phyloP scores from a whole-genome alignment of 1,284 basidiomycete species.

The Trichosporon sp. region DNA sequence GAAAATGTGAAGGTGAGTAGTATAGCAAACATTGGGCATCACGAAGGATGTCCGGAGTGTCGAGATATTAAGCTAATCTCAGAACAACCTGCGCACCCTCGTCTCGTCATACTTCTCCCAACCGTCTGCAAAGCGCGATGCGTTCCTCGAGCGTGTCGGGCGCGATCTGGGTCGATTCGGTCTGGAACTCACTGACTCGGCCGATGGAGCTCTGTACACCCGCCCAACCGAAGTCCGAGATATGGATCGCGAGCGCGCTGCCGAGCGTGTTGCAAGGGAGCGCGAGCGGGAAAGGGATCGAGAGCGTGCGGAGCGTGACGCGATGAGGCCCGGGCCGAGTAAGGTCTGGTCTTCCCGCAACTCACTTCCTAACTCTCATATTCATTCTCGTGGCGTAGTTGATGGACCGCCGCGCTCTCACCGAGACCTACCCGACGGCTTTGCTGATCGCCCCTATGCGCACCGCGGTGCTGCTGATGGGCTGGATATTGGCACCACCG shows the following conservation, averaged over 20 bases:
- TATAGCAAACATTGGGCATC: too few species aligned
- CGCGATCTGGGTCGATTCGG: conserved; percentile 36
- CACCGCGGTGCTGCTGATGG: not conserved
- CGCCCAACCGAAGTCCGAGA: not conserved
- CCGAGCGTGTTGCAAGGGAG: not conserved
- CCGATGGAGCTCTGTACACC: conserved; percentile 27
- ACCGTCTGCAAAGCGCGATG: conserved; percentile 27
- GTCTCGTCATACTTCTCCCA: conserved; percentile 31
- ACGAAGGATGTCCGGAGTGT: too few species aligned
- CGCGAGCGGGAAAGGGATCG: not conserved
- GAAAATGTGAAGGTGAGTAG: conserved; percentile 49
- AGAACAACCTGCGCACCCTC: conserved; percentile 36
- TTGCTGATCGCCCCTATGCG: not conserved
- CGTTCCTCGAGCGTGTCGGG: conserved; percentile 40
- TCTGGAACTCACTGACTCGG: conserved; percentile 33
- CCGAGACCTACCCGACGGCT: not conserved
- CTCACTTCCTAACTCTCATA: not conserved
- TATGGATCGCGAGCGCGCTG: not conserved
- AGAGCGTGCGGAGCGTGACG: not conserved
- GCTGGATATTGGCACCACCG: not conserved
- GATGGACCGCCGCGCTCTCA: not conserved
- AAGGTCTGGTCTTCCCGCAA: not conserved
- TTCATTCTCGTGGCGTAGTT: not conserved
- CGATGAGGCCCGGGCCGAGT: not conserved
- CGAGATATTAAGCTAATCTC: not conserved